Percentiles rank a stretch among this genome's conserved stretches.
Conservation (phyloP, 306 rosid genomes). For the Acacia melanoxylon region DNA sequence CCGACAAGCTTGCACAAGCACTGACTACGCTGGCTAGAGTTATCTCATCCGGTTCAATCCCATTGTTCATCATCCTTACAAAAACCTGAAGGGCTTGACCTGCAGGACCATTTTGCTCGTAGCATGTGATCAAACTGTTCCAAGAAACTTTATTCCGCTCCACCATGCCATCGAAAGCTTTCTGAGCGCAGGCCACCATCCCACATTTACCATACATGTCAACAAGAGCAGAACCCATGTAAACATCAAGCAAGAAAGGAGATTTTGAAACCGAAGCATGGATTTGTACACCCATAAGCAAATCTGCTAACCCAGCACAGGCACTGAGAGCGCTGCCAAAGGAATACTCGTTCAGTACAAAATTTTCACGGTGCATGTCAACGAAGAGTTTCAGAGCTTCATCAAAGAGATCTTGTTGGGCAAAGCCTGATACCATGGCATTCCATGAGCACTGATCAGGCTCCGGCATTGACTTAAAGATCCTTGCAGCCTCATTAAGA, state of each 20-base stretch:
- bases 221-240: conserved; percentile 57
- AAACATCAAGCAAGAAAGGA: conserved; percentile 39
- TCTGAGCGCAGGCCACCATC: conserved; percentile 47
- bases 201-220: conserved; percentile 64
- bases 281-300: conserved; percentile 52
- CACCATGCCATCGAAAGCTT: conserved; percentile 52
- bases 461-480: conserved; percentile 50
- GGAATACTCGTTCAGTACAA: conserved; percentile 48
- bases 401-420: conserved; percentile 40
- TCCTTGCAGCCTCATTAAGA: conserved; percentile 45
- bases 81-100: conserved; percentile 50
- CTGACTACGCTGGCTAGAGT: conserved; percentile 66
- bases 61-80: conserved; percentile 49
- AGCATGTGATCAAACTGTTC: conserved; percentile 68
- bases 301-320: conserved; percentile 52
- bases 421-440: conserved; percentile 50
- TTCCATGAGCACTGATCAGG: conserved; percentile 68
- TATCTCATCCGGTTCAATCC: conserved; percentile 55
- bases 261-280: conserved; percentile 49
- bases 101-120: conserved; percentile 64
- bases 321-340: conserved; percentile 60
- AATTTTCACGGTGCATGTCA: conserved; percentile 48
- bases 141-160: conserved; percentile 56
- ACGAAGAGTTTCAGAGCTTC: conserved; percentile 46
- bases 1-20: conserved; percentile 56